Evolutionary conservation across 2,329 filamentous ascomycete genomes (phyloP), one percentile per base, ranked within the genome.

Genomic region (Ascochyta clinopodiicola): DNA sequence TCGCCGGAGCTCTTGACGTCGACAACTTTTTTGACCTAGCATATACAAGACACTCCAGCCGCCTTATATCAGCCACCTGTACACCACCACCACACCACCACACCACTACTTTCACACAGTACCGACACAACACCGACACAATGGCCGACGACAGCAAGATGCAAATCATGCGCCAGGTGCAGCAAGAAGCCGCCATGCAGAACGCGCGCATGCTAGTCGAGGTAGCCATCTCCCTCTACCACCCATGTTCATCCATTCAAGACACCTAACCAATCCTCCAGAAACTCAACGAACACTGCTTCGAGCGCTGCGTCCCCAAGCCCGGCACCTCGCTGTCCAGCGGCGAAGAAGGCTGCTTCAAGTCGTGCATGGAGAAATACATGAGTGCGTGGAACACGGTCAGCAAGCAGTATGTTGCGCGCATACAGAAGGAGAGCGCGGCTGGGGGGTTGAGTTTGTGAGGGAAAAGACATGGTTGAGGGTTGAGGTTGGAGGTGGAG

Each of bases 221-320:
- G 64, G 79, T 81, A 68, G 8, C 22, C 22, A 3, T 27, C 22
- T 10, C 15, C 22, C 21, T 5, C 29, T 25, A 13, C 3, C 15
- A 13, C 15, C 6, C 24, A 17, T n/a, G 10, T 3, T 8, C 25
- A 27, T 17, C 24, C 9, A 15, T 17, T 17, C 17, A 17, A 17
- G 17, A 19, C n/a, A 21, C 17, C 46, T 49, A 25, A 44, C 17
- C 12, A 13, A n/a, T 5, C 2, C 8, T 1, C 6, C 55, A 82
- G 80, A 83, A 83, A 78, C 73, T 84, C 61, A 83, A 83, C 73
- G 80, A 82, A 64, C 80, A 83, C 74, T 83, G 81, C 74, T 84
- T 83, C 76, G 80, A 82, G 61, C 79, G 80, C 68, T 83, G 81
- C 76, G 73, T 84, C 27, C 80, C 81, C 42, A 81, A 81, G 63